Conservation (phyloP, 1,139 yeast genomes). For the Yamadazyma diddensiae region DNA sequence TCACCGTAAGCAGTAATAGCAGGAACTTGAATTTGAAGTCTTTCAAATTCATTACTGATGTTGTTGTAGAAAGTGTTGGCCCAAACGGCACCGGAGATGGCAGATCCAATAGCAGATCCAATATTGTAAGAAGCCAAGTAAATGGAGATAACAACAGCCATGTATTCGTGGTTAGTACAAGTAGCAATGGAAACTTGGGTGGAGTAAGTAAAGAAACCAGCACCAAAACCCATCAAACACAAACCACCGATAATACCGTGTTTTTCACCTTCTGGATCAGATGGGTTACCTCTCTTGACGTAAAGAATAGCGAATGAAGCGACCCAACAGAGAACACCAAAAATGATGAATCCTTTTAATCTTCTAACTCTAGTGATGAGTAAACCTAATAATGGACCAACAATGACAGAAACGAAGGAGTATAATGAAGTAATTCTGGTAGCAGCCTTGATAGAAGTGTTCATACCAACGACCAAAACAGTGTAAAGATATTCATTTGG, state of each 20-base stretch:
- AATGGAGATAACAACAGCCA: constrained; percentile 61
- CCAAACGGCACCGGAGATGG: constrained; percentile 68
- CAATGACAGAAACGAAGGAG: constrained; percentile 62
- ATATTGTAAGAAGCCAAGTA: constrained; percentile 54
- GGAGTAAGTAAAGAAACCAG: constrained; percentile 68
- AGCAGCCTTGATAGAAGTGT: constrained; percentile 57
- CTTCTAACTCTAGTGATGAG: constrained; percentile 49
- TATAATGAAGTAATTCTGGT: constrained; percentile 62
- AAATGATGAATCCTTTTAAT: constrained; percentile 57
- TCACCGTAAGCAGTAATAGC: constrained; percentile 48
- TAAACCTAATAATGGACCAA: constrained; percentile 59
- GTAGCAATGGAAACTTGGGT: constrained; percentile 64
- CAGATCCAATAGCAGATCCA: constrained; percentile 56
- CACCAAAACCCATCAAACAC: constrained; percentile 68
- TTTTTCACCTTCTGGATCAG: constrained; percentile 27
- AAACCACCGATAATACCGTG: constrained; percentile 66
- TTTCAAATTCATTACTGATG: constrained; percentile 14
- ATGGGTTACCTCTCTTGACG: constrained; percentile 52
- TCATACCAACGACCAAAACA: constrained; percentile 59
- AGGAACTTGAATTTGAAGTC: constrained; percentile 28
- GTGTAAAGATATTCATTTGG: constrained; percentile 68
- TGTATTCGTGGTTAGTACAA: constrained; percentile 58
- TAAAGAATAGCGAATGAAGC: constrained; percentile 57
- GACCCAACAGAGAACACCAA: constrained; percentile 56
- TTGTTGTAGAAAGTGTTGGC: constrained; percentile 27